Conservation (phyloP, 352 stramenopile genomes). For the Plasmopara muralis region DNA sequence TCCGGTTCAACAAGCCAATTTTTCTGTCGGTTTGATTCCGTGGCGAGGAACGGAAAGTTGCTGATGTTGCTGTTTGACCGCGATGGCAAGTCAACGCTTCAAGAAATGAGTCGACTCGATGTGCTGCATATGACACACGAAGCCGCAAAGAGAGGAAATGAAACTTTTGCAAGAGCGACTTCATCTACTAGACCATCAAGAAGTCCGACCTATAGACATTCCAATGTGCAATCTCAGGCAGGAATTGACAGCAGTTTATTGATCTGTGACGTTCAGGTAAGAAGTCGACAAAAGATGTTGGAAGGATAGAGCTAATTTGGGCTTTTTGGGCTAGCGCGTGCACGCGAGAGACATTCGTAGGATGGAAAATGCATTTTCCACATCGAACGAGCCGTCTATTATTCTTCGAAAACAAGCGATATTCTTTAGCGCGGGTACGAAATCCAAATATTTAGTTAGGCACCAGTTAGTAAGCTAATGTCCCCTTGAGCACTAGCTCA, state of each 20-base stretch:
- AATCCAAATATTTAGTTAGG: too few species aligned
- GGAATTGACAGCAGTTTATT: constrained; percentile 2
- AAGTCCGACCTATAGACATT: constrained; percentile 10
- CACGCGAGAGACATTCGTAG: too few species aligned
- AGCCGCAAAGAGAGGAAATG: constrained; percentile 24
- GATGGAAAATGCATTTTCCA: too few species aligned
- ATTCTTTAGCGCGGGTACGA: too few species aligned
- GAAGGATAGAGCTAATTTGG: too few species aligned
- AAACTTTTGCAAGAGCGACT: constrained; percentile 5
- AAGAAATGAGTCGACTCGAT: constrained; percentile 43
- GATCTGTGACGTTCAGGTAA: constrained; percentile 32
- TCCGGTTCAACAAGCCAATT: too few species aligned
- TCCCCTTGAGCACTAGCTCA: too few species aligned
- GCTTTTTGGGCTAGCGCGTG: too few species aligned
- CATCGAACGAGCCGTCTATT: too few species aligned
- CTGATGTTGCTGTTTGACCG: constrained; percentile 41
- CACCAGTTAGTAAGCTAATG: too few species aligned
- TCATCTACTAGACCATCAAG: constrained; percentile 5
- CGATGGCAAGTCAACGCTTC: background rate
- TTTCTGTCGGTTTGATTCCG: too few species aligned
- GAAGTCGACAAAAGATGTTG: background rate
- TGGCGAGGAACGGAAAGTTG: constrained; percentile 18
- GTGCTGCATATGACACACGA: constrained; percentile 53
- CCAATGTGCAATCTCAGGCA: constrained; percentile 2
- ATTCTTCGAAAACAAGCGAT: too few species aligned